Conservation (phyloP, 2,329 filamentous ascomycete genomes). For the Coniochaeta hoffmannii region DNA sequence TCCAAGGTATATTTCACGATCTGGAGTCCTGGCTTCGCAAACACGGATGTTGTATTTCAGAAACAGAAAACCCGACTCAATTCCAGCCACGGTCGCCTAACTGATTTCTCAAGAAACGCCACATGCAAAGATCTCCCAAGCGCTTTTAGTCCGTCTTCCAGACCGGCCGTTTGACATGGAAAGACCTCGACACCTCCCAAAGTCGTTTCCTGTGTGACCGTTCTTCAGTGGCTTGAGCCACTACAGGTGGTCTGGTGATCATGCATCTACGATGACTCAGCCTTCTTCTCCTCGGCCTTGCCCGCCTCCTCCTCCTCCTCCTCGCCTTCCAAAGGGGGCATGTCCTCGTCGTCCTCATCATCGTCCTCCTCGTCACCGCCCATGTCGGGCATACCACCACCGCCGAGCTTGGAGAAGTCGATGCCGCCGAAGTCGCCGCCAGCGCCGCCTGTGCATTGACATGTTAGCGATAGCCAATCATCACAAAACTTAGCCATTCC, state of each 20-base stretch:
- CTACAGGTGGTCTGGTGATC: background rate
- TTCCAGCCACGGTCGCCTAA: slow-evolving; percentile 1
- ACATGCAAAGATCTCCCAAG: background rate
- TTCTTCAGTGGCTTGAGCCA: background rate
- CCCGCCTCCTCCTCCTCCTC: slow-evolving; percentile 32
- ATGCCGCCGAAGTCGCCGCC: slow-evolving; percentile 73
- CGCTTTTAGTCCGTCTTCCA: slow-evolving; percentile 1
- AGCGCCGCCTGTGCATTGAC: slow-evolving; percentile 24
- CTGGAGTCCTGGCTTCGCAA: background rate
- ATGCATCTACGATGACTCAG: background rate
- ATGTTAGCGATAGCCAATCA: slow-evolving; percentile 10
- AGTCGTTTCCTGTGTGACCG: background rate
- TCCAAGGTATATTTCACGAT: background rate
- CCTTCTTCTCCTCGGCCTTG: slow-evolving; percentile 3
- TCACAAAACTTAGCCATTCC: background rate
- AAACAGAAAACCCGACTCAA: background rate
- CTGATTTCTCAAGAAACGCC: background rate
- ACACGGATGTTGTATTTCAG: slow-evolving; percentile 2
- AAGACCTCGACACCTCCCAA: background rate
- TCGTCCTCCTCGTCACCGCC: slow-evolving; percentile 41
- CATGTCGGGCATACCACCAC: slow-evolving; percentile 31
- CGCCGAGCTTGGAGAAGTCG: slow-evolving; percentile 87
- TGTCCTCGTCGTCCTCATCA: slow-evolving; percentile 66
- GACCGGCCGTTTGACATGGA: background rate
- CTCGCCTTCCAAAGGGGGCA: slow-evolving; percentile 71